A percentile compares a stretch with the other conserved stretches of the same genome.
Conservation (phyloP, 2,329 filamentous ascomycete species). For the Colletotrichum paranaense region DNA sequence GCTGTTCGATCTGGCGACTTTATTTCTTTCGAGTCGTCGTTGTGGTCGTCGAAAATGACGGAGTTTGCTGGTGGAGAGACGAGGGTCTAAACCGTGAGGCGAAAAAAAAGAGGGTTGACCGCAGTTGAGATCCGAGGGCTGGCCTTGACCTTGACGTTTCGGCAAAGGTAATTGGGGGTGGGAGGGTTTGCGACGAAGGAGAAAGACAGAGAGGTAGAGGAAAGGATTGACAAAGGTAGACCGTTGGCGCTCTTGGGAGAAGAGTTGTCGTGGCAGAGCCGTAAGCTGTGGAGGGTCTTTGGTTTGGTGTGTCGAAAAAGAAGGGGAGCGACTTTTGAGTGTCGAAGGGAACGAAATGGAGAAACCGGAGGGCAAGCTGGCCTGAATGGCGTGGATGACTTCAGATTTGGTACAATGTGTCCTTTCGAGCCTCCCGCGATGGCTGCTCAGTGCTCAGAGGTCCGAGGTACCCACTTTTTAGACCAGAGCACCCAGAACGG, state of each 20-base stretch:
- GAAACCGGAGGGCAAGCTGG: slow-evolving; percentile 28
- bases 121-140: slow-evolving; percentile 32
- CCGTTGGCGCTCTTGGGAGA: slow-evolving; percentile 20
- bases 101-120: slow-evolving; percentile 27
- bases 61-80: slow-evolving; percentile 19
- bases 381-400: slow-evolving; percentile 33
- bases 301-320: slow-evolving; percentile 6
- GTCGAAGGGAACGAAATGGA: slow-evolving; percentile 4
- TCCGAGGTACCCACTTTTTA: slow-evolving; percentile 34
- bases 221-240: slow-evolving; percentile 17
- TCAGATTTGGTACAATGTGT: slow-evolving; percentile 35
- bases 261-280: slow-evolving; percentile 9
- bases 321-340: slow-evolving; percentile 11
- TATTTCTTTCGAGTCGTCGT: background rate
- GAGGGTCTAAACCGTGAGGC: slow-evolving; percentile 12
- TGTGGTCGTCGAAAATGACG: slow-evolving; percentile 11
- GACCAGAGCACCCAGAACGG: slow-evolving; percentile 31
- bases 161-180: slow-evolving; percentile 4
- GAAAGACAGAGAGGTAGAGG: background rate
- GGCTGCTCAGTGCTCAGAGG: slow-evolving; percentile 26
- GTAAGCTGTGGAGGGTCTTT: slow-evolving; percentile 3
- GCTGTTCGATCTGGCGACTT: slow-evolving; percentile 25
- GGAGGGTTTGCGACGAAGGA: slow-evolving; percentile 18
- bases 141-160: slow-evolving; percentile 32
- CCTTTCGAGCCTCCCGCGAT: slow-evolving; percentile 34